Percentiles rank a stretch among this genome's conserved stretches.
Conservation (phyloP, 768 basidiomycete genomes). For the Cytidiella melzeri region DNA sequence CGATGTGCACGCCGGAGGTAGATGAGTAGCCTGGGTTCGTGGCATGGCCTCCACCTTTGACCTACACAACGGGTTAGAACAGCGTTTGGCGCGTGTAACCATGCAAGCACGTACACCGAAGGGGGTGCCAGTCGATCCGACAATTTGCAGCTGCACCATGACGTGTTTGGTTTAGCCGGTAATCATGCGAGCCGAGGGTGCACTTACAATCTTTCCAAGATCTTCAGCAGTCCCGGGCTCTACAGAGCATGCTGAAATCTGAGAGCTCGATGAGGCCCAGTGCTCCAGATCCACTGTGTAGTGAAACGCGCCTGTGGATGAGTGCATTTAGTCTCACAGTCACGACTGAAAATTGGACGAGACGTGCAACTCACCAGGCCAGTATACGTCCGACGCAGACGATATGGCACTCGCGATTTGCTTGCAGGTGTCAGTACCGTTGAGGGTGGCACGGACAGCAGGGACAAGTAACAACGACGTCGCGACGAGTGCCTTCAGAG, state of each 20-base stretch:
- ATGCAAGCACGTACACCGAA: constrained; percentile 40
- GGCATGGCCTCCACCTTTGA: constrained; percentile 31
- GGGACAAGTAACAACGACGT: neutral
- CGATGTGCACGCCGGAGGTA: constrained; percentile 29
- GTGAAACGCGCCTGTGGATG: constrained; percentile 8
- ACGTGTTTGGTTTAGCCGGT: neutral
- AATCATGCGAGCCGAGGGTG: neutral
- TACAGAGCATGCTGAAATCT: constrained; percentile 45
- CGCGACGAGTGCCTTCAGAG: neutral
- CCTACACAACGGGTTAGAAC: constrained; percentile 14
- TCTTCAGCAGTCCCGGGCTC: constrained; percentile 52
- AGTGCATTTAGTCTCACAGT: too few species aligned
- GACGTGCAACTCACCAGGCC: constrained; percentile 27
- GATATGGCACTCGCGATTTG: constrained; percentile 36
- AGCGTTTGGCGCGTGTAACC: neutral
- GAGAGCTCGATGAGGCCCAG: constrained; percentile 45
- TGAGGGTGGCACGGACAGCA: neutral
- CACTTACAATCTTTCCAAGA: constrained; percentile 41
- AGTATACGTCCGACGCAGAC: constrained; percentile 40
- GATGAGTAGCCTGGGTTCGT: constrained; percentile 31
- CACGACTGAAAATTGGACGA: neutral
- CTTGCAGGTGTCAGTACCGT: neutral
- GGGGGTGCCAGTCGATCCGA: constrained; percentile 38
- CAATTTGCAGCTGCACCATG: constrained; percentile 37
- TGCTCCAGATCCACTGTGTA: constrained; percentile 42